Base-by-base conservation (phyloP, 1,284 basidiomycete species). In the Apiotrichum sp. region DNA sequence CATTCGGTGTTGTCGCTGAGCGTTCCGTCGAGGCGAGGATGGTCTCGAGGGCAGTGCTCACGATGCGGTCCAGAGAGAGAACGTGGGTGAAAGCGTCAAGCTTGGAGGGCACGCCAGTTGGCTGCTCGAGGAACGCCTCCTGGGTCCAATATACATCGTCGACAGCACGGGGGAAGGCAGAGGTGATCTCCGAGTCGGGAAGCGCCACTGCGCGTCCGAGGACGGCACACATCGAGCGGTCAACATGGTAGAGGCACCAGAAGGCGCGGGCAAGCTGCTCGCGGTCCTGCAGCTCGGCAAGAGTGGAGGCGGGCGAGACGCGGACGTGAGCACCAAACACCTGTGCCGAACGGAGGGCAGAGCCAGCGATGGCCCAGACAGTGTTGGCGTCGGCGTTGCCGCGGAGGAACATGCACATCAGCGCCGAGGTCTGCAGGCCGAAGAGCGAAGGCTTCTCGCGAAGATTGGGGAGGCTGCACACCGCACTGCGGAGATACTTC, bases 141-240 rank as follows among this genome's bases (percentile, higher is more conserved):
- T 14, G 29, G 13, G 39, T 22, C 38, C 47, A 40, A 38, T 71
- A 74, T 1, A 67, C 65, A 8, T 66, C 53, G 22, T 64, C 65
- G 16, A 57, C 63, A 67, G 89, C 87, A 8, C 87, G 75, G 0
- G 88, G 88, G 46, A 85, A 78, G 32, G 87, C 84, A 2, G 87
- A 73, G 64, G 90, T 87, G 60, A 87, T 85, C 63, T 91, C 89
- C 70, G 89, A 86, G 57, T 91, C 88, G 56, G 89, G 86, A 22
- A 89, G 77, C 2, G 49, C 49, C 5, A 42, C 40, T 5, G 39
- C 9, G n/a, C 49, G 49, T n/a, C 49, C 49, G 8, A 50, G 49
- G 39, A n/a, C 6, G 32, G 38, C 40, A 29, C 49, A 42, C n/a
- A 33, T 6, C 9, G 29, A 10, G 10, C 89, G 89, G n/a, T 92